A percentile compares a stretch with the other conserved stretches of the same genome.
Evolutionary conservation across 2,329 filamentous ascomycete species (phyloP).

Genomic region (Xylaria sp.): DNA sequence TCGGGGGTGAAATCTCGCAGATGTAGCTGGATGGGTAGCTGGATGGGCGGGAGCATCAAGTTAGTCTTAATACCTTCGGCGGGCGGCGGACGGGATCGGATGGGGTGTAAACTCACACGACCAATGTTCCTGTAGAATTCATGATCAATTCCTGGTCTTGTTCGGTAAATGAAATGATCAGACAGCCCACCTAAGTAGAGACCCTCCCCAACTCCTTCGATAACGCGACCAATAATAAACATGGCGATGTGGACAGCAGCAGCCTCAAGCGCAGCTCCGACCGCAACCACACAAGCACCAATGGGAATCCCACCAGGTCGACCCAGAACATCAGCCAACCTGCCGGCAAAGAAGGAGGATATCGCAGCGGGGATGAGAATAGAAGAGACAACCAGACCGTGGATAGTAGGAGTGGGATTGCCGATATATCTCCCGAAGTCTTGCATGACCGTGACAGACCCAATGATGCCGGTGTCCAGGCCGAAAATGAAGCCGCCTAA

Average conservation of each 20-base stretch:
- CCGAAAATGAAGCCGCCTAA: constrained; percentile 25
- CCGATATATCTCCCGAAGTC: constrained; percentile 55
- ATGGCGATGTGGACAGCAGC: constrained; percentile 27
- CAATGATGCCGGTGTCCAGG: constrained; percentile 55
- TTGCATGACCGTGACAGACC: constrained; percentile 61
- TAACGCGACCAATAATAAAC: constrained; percentile 49
- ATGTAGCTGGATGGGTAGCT: constrained; percentile 57
- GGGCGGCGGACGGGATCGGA: constrained; percentile 41
- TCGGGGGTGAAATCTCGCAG: constrained; percentile 60
- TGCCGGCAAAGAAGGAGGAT: constrained; percentile 60
- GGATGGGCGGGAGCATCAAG: neutral
- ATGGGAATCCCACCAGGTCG: constrained; percentile 52
- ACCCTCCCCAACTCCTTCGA: constrained; percentile 61
- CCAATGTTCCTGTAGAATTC: constrained; percentile 1
- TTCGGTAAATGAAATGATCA: neutral
- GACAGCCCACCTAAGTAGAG: constrained; percentile 46
- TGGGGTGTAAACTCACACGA: constrained; percentile 11
- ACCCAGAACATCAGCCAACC: constrained; percentile 57
- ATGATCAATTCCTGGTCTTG: constrained; percentile 39
- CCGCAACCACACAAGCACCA: constrained; percentile 54
- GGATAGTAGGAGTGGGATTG: constrained; percentile 54
- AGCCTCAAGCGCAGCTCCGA: constrained; percentile 29
- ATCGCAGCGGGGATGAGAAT: constrained; percentile 63
- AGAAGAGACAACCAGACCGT: constrained; percentile 62
- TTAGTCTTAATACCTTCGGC: neutral